Evolutionary conservation across 805 yeast species (phyloP).

Genomic region (Ogataea pignaliae): DNA sequence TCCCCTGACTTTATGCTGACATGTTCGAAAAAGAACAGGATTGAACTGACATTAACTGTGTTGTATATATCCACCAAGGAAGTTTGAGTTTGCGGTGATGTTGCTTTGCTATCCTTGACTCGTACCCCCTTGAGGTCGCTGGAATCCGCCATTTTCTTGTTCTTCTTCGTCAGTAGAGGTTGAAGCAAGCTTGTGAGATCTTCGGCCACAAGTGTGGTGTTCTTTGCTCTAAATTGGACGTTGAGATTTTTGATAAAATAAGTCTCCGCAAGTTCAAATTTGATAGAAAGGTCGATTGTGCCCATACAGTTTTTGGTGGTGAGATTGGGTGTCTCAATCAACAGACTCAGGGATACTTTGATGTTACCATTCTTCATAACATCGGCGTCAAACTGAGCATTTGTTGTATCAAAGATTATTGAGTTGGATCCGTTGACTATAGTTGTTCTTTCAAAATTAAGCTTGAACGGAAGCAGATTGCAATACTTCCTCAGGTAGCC

Average conservation of each 20-base stretch:
- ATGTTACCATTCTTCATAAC: neutral
- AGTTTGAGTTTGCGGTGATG: neutral
- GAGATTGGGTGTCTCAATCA: neutral
- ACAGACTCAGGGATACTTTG: neutral
- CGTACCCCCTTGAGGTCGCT: neutral
- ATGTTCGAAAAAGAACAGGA: conserved; percentile 8
- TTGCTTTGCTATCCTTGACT: neutral
- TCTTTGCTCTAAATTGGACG: conserved; percentile 2
- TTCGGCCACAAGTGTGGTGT: conserved; percentile 2
- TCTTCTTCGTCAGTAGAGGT: neutral
- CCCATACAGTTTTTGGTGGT: neutral
- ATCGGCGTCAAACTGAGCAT: neutral
- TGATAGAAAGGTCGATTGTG: neutral
- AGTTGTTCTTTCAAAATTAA: neutral
- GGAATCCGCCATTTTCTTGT: too few relatives aligned
- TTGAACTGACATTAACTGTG: neutral
- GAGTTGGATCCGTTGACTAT: neutral
- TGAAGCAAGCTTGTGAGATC: neutral
- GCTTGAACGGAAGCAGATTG: neutral
- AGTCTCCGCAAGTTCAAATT: neutral
- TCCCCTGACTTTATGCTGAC: conserved; percentile 2
- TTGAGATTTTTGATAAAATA: neutral
- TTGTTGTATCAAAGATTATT: neutral
- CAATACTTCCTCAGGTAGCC: neutral
- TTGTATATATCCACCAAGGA: conserved; percentile 3